Evolutionary conservation across 108 stramenopile genomes (phyloP), one percentile per base, ranked within the genome.

Genomic region (Mediolabrus comicus): DNA sequence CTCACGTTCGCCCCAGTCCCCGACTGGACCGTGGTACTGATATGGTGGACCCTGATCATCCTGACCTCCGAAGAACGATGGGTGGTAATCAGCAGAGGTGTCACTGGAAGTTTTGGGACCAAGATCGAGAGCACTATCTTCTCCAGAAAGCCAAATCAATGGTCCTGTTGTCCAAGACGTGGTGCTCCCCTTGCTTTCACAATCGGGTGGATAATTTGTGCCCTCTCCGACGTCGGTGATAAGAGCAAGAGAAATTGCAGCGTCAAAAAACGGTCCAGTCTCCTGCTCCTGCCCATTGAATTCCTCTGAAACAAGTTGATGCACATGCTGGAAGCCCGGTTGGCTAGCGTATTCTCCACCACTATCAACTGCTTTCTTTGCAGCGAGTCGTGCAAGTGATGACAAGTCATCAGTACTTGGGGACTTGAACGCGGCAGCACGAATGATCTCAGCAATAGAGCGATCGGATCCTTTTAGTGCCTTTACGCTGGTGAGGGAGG

Each of bases 161-260:
- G 65, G 53, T 49, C 65, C 65, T 17, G 65, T 35, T 2, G 65
- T 66, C 29, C 16, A 34, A n/a, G 51, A 66, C 16, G 46, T 49
- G 7, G 41, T 35, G 9, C 29, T 31, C 3, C 2, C 31, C 26
- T 12, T 30, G 28, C 2, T 4, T 16, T 35, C 34, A 11, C 60
- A 39, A 16, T 30, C 10, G 22, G 0, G 3, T 1, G 32, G 60
- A 16, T 54, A 54, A 54, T 10, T 14, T 0, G 65, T 66, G 7
- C 14, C 2, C 65, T 66, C 65, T 25, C 62, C 62, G 3, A 2
- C 13, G 43, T 63, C 62, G 26, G 19, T 28, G 22, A 63, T 39
- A 25, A 14, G 19, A 16, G 62, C 62, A 46, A 63, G 62, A 35
- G 62, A 19, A 16, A 63, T 63, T 35, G 38, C 62, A 2, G 62